Base-by-base conservation (phyloP, 164 flowering plant species). In the Tetracentron sinense region DNA sequence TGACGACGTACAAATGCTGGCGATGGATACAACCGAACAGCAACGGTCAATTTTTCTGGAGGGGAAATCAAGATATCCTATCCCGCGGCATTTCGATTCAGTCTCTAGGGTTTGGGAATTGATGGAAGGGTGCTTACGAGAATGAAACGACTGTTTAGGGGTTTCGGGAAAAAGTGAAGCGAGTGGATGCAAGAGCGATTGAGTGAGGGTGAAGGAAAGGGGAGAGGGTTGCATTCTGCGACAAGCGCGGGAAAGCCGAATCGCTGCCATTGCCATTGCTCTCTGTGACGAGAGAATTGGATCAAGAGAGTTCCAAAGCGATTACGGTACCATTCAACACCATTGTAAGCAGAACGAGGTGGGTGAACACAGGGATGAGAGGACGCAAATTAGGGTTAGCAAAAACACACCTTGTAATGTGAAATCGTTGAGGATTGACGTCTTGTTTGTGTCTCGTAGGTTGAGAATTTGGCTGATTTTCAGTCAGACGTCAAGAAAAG, bases 261-360 rank as follows among this genome's bases (percentile, higher is more conserved):
- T 44, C 8, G 60, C 70, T 33, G 82, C 74, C 88, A 79, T 78
- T 61, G n/a, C n/a, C 5, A 3, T 8, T 38, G 44, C 14, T 38
- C 11, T 38, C 44, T 8, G 44, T 38, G n/a, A n/a, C n/a, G n/a
- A n/a, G n/a, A n/a, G n/a, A n/a, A n/a, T n/a, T n/a, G n/a, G n/a
- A n/a, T n/a, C n/a, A n/a, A n/a, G n/a, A n/a, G n/a, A n/a, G n/a
- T n/a, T n/a, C n/a, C n/a, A n/a, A n/a, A n/a, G n/a, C n/a, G n/a
- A n/a, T n/a, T n/a, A n/a, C n/a, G n/a, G n/a, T n/a, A n/a, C n/a
- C n/a, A n/a, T n/a, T n/a, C n/a, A n/a, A n/a, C n/a, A n/a, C n/a
- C n/a, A n/a, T n/a, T n/a, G n/a, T n/a, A n/a, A n/a, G n/a, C n/a
- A n/a, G n/a, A n/a, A n/a, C n/a, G n/a, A n/a, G n/a, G n/a, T n/a